Evolutionary conservation across 192 early-diverging fungal species (phyloP).

Genomic region (Coemansia guatemalensis): DNA sequence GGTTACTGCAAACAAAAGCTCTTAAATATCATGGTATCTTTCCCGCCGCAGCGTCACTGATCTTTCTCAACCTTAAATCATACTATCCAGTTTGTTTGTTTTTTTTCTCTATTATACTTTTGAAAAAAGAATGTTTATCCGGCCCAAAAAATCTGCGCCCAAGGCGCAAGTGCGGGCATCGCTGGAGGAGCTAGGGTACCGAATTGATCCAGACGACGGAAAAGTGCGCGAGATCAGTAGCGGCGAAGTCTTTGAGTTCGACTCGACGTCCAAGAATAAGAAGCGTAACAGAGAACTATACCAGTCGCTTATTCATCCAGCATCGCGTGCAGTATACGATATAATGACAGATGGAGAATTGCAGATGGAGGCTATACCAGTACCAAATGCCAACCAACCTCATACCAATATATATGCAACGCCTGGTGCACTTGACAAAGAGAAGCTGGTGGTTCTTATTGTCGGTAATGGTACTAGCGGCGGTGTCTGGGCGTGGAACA

Average conservation of each 20-base stretch:
- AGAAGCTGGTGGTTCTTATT: conserved; percentile 37
- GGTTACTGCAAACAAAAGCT: background rate
- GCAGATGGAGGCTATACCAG: conserved; percentile 35
- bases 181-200: conserved; percentile 36
- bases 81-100: background rate
- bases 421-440: conserved; percentile 20
- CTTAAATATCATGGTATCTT: background rate
- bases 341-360: conserved; percentile 21
- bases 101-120: background rate
- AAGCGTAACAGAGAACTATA: conserved; percentile 25
- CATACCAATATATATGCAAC: conserved; percentile 44
- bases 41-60: background rate
- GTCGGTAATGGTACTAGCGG: conserved; percentile 27
- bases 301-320: conserved; percentile 15
- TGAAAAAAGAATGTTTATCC: conserved; percentile 35
- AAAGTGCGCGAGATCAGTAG: conserved; percentile 18
- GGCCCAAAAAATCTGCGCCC: conserved; percentile 27
- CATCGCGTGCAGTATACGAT: conserved; percentile 28
- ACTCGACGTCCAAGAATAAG: conserved; percentile 1
- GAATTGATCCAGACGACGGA: conserved; percentile 29
- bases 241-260: conserved; percentile 15
- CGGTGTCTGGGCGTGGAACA: conserved; percentile 46
- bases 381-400: conserved; percentile 24
- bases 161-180: conserved; percentile 16
- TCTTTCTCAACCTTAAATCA: background rate